Percentiles rank a stretch among this genome's conserved stretches.
Evolutionary conservation across 1,139 yeast species (phyloP).

Genomic region (Pneumocystis jirovecii): DNA sequence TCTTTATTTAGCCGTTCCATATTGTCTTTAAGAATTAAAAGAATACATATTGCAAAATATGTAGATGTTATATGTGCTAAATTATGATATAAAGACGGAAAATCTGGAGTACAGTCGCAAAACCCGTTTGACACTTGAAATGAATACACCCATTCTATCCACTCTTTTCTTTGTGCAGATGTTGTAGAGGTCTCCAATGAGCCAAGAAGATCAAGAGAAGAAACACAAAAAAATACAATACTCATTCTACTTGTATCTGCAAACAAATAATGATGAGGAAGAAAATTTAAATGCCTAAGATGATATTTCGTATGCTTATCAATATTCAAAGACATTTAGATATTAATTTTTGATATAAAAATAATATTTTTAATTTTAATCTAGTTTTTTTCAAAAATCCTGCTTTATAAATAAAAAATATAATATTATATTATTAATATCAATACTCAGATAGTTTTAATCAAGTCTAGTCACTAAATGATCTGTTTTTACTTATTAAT

Average conservation of each 20-base stretch:
- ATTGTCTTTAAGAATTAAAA: constrained; percentile 14
- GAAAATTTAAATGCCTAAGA: constrained; percentile 20
- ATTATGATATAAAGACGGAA: constrained; percentile 28
- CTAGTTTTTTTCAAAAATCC: neutral
- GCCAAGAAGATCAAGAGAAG: constrained; percentile 43
- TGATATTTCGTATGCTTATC: neutral
- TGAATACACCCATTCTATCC: constrained; percentile 35
- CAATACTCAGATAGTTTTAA: no score
- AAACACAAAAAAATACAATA: constrained; percentile 48
- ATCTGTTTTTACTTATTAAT: no score
- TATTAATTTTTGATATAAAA: neutral
- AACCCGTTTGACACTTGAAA: constrained; percentile 39
- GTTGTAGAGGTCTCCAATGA: constrained; percentile 21
- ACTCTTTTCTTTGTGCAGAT: constrained; percentile 22
- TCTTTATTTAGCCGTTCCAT: constrained; percentile 16
- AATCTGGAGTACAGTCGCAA: constrained; percentile 28
- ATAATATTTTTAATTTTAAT: neutral
- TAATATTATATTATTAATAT: no score
- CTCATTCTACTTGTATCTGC: constrained; percentile 52
- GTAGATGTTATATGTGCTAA: constrained; percentile 55
- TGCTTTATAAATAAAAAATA: no score
- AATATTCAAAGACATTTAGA: neutral
- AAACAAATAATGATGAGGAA: constrained; percentile 24
- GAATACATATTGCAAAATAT: constrained; percentile 40
- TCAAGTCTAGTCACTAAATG: no score